Evolutionary conservation across 257 asterid genomes (phyloP).

Genomic region (Primulina eburnea): DNA sequence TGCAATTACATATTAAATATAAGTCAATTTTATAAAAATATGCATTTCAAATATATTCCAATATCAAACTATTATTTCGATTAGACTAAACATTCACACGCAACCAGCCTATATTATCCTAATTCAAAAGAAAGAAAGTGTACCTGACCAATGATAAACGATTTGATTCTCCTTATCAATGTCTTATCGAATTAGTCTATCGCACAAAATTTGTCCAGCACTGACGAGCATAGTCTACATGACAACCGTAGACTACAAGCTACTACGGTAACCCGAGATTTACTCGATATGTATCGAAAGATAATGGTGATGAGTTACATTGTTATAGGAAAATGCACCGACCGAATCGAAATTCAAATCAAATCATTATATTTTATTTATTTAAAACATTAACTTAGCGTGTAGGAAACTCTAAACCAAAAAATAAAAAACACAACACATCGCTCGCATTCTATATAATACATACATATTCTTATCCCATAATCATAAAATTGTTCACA

Average conservation of each 20-base stretch:
- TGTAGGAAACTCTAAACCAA: slow-evolving; percentile 23
- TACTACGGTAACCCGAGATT: no score
- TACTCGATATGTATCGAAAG: no score
- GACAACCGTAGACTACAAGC: no score
- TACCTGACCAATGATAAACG: not conserved
- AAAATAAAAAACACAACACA: not conserved
- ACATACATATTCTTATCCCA: not conserved
- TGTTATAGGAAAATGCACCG: no score
- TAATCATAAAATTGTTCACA: slow-evolving; percentile 4
- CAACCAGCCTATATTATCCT: slow-evolving; percentile 5
- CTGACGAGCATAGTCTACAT: no score
- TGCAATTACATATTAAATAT: not conserved
- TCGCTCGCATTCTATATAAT: slow-evolving; percentile 5
- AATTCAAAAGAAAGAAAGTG: slow-evolving; percentile 8
- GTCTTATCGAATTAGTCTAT: no score
- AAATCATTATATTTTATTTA: no score
- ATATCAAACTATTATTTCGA: not conserved
- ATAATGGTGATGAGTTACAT: no score
- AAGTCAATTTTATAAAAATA: slow-evolving; percentile 15
- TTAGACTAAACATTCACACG: not conserved
- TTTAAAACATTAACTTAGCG: slow-evolving; percentile 26
- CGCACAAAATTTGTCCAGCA: no score
- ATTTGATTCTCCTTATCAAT: no score
- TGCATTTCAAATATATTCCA: not conserved
- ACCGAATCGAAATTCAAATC: no score